Base-by-base conservation (phyloP, 345 rosid species). In the Bruguiera gymnorhiza region DNA sequence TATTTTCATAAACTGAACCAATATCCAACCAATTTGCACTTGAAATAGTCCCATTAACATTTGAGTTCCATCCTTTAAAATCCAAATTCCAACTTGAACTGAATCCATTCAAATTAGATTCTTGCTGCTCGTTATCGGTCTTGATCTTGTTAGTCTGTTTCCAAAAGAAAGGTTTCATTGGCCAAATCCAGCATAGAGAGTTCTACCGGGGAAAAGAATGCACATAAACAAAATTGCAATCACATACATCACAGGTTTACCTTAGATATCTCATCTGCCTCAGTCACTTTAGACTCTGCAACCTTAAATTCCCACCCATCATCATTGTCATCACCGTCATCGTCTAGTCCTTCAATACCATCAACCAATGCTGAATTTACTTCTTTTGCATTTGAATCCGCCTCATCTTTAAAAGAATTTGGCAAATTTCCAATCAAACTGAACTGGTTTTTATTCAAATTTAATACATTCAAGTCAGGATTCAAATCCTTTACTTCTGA, bases 241-340 rank as follows among this genome's bases (percentile, higher is more conserved):
- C 30, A 24, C 16, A 24, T 5, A 24, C 20, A 53, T 23, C 20
- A 30, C 27, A 37, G 21, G 52, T 62, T 77, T 74, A 78, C 84
- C 86, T 78, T 71, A 56, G 63, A 65, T 51, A 10, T 66, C 36
- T 65, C 78, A 67, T 20, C 62, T 54, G 2, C 58, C 32, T 21
- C 50, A 5, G 26, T 55, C 19, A 10, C 64, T 62, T 68, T 66
- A 3, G 68, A 13, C 32, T 69, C 81, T 56, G 81, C 80, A 64
- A 50, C 81, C 60, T 68, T 72, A 43, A 82, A 84, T 70, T 75
- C 85, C 87, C 84, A 84, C 6, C 72, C 80, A 46, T 75, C 78
- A 21, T 79, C 80, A 10, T 71, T 72, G 0, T 51, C 78, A 37
- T 55, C 56, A 8, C 18, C 60, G 31, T n/a, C 55, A 64, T 27